phyloP scores from a whole-genome alignment of 2,329 filamentous ascomycete genomes.

The Curvularia verruculosa region DNA sequence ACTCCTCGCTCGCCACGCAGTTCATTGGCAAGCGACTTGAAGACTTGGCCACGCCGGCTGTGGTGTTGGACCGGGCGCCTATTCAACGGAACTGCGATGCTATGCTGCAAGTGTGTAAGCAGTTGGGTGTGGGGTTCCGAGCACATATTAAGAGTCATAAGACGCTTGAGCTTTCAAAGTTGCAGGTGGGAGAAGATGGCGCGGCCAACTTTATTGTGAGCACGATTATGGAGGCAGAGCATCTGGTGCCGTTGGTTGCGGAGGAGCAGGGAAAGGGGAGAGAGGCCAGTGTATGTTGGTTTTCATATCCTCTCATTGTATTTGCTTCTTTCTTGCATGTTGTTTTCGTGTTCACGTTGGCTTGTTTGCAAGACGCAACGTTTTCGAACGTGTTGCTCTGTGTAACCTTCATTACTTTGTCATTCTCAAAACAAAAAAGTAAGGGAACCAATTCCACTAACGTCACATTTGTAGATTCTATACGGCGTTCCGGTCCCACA shows the following conservation, averaged over 20 bases:
- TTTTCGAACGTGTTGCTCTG: not conserved
- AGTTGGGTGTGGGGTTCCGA: constrained; percentile 69
- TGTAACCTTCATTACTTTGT: not conserved
- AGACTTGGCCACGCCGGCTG: constrained; percentile 69
- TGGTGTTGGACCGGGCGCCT: constrained; percentile 70
- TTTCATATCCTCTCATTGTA: not conserved
- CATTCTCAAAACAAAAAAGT: not conserved
- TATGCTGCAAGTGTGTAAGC: constrained; percentile 70
- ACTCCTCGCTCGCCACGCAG: constrained; percentile 15
- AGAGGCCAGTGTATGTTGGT: constrained; percentile 61
- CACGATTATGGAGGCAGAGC: constrained; percentile 75
- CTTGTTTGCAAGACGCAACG: not conserved
- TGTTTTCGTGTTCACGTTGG: not conserved
- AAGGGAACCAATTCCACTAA: not conserved
- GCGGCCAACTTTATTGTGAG: constrained; percentile 71
- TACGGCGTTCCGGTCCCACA: constrained; percentile 74
- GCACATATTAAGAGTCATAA: constrained; percentile 87
- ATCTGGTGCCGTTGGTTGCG: constrained; percentile 64
- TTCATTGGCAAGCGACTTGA: constrained; percentile 67
- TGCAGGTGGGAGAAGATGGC: constrained; percentile 67
- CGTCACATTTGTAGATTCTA: constrained; percentile 58
- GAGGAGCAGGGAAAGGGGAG: constrained; percentile 63
- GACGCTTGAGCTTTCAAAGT: constrained; percentile 68
- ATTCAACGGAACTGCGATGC: constrained; percentile 70
- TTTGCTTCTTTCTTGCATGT: not conserved